A percentile compares a stretch with the other conserved stretches of the same genome.
phyloP scores from a whole-genome alignment of 2,329 filamentous ascomycete species.

The Coniosporium tulheliwenetii region DNA sequence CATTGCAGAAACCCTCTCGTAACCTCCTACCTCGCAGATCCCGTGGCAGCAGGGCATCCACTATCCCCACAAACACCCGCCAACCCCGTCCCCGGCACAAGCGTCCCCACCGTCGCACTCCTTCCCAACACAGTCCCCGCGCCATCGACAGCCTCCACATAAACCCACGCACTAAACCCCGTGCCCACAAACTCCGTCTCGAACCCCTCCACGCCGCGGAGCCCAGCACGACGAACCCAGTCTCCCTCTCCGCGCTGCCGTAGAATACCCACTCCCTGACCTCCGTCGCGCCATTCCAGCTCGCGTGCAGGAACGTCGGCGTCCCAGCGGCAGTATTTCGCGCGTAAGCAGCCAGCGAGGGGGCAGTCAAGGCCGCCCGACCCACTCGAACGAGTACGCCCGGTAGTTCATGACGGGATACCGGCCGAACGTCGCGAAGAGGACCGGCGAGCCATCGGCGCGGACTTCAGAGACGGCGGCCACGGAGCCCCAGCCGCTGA shows the following conservation, averaged over 20 bases:
- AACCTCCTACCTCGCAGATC: too few relatives aligned
- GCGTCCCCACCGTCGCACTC: too few relatives aligned
- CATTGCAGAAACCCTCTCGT: too few relatives aligned
- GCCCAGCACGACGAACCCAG: slow-evolving; percentile 5
- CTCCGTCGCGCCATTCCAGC: slow-evolving; percentile 36
- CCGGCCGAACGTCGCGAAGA: slow-evolving; percentile 33
- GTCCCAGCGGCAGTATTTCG: slow-evolving; percentile 11
- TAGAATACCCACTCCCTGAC: slow-evolving; percentile 36
- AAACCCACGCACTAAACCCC: slow-evolving; percentile 6
- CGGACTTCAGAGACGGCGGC: slow-evolving; percentile 27
- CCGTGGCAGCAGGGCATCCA: too few relatives aligned
- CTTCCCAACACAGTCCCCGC: slow-evolving; percentile 8
- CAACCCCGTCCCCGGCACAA: too few relatives aligned
- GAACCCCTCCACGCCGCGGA: slow-evolving; percentile 7
- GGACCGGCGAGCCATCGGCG: slow-evolving; percentile 31
- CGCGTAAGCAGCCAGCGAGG: slow-evolving; percentile 19
- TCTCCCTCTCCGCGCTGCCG: slow-evolving; percentile 5
- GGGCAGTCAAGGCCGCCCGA: slow-evolving; percentile 25
- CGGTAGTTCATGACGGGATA: slow-evolving; percentile 36
- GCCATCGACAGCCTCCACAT: slow-evolving; percentile 8
- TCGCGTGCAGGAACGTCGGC: slow-evolving; percentile 32
- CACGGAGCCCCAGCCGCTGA: slow-evolving; percentile 41
- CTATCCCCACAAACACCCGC: too few relatives aligned
- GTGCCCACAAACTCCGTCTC: slow-evolving; percentile 8
- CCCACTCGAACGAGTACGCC: slow-evolving; percentile 38